Evolutionary conservation across 768 basidiomycete genomes (phyloP), one percentile per base, ranked within the genome.

Genomic region (Xerocomellus chrysenteron): DNA sequence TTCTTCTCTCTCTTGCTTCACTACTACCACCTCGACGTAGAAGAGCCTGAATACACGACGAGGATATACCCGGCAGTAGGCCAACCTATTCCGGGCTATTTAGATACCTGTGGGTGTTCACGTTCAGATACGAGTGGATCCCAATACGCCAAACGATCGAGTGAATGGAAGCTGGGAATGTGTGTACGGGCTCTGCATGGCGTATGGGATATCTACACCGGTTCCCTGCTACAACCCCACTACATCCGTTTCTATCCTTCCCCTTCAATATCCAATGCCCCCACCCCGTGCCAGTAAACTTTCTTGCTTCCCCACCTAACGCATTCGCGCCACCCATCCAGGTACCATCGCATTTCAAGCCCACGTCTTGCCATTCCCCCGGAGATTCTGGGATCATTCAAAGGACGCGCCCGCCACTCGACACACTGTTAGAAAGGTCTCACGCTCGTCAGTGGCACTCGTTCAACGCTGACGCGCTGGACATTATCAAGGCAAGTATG

Each of bases 371-470:
- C 84, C 0, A 73, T 76, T 2, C 96, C 95, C 0, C 93, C 94
- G 0, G 63, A 71, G 24, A 69, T 85, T 1, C 79, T 81, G 9
- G 79, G 81, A 24, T 79, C 81, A 9, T 72, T 86, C 13, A 79
- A 82, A 14, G 86, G 94, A 2, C 84, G 88, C 2, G 86, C 81
- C 30, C 83, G 76, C 33, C 88, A 91, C 61, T 86, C 89, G 5
- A 79, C 86, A 0, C 96, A 98, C 70, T 98, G 94, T 70, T 98
- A 98, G 65, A 95, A 98, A 63, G 95, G 95, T 1, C 76, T 98
- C 40, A 98, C 96, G 0, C 82, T 98, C 41, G 78, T 98, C 92
- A 94, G 65, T 94, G 91, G 92, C 88, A 94, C 68, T 88, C 87
- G 86, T 90, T 93, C 80, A 98, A 98, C 64, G 94, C 93, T 2